Base-by-base conservation (phyloP, 192 early-diverging fungal species). In the Neocallimastix lanati region DNA sequence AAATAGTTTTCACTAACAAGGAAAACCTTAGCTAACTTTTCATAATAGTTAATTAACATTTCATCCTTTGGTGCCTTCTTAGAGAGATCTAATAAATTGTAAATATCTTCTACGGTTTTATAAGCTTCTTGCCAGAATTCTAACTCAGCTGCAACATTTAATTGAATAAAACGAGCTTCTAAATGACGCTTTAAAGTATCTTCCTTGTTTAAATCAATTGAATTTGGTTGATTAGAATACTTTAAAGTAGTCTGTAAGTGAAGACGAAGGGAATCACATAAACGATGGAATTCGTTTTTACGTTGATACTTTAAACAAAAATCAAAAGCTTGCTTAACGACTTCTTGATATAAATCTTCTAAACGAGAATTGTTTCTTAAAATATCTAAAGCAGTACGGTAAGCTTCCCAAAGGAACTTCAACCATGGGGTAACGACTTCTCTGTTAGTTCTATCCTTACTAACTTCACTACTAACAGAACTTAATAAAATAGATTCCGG, bases 91-190 rank as follows among this genome's bases (percentile, higher is more conserved):
- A 99, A 87, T 79, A 99, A 87, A 81, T 93, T 92, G 88, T 97
- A 92, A 78, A 99, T 96, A 87, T 99, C 98, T 89, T 99, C 98
- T 76, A 98, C 90, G 36, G 95, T 95, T 80, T 93, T 89, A 90
- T 95, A 99, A 50, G 93, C 95, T 87, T 99, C 98, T 88, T 99
- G 98, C 97, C 97, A 99, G 82, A 98, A 88, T 86, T 99, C 97
- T 84, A 99, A 88, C 85, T 98, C 93, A 77, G 94, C 93, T 58
- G 97, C 96, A 50, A 92, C 95, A 81, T 97, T 95, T 18, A 99
- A 86, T 86, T 99, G 97, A 82, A 92, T 88, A 87, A 98, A 99
- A 77, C 96, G 93, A 76, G 93, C 93, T 82, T 98, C 98, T 81
- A 98, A 84, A 85, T 97, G 95, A 79, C 96, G 93, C 87, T 98